Evolutionary conservation across 2,329 filamentous ascomycete species (phyloP), one percentile per base, ranked within the genome.

Genomic region (Ceratocystis harringtonii): DNA sequence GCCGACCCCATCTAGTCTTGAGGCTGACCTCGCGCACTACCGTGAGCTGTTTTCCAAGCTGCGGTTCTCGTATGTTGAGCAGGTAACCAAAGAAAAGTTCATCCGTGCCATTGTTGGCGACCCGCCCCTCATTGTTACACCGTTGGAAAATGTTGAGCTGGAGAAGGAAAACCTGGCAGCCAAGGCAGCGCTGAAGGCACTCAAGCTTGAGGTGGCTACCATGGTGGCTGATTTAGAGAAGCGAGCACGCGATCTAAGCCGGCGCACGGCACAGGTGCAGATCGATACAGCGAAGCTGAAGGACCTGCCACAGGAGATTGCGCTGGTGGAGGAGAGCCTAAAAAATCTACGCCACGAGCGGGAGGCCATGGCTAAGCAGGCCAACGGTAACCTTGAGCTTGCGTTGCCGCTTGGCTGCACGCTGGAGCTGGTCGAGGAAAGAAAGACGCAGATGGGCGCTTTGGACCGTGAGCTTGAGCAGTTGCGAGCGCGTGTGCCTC

Each of bases 71-170:
- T 97, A 97, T 76, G 88, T 96, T 70, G 94, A 99, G 76, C 94
- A 97, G 78, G 91, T 97, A 68, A 97, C 92, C 57, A 99, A 97
- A 76, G 94, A 99, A 75, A 95, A 96, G 72, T 97, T 96, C 75
- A 86, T 99, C 65, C 89, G 91, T 70, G 87, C 89, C 69, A 95
- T 97, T 70, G 90, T 95, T 17, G 90, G 90, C 69, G 89, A 96
- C 69, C 90, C 92, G 61, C 94, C 92, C 0, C 80, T 92, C 17
- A 87, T 97, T 58, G 89, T 95, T 66, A 87, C 87, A 50, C 84
- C 86, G 55, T 82, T 86, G 70, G 92, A 97, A 72, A 97, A 96
- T 73, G 78, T 87, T 61, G 85, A 86, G 66, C 76, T 95, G 28
- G 90, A 94, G 72, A 79, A 76, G 70, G 79, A 81, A 66, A 86